phyloP scores from a whole-genome alignment of 306 rosid species.

The Lotus japonicus region DNA sequence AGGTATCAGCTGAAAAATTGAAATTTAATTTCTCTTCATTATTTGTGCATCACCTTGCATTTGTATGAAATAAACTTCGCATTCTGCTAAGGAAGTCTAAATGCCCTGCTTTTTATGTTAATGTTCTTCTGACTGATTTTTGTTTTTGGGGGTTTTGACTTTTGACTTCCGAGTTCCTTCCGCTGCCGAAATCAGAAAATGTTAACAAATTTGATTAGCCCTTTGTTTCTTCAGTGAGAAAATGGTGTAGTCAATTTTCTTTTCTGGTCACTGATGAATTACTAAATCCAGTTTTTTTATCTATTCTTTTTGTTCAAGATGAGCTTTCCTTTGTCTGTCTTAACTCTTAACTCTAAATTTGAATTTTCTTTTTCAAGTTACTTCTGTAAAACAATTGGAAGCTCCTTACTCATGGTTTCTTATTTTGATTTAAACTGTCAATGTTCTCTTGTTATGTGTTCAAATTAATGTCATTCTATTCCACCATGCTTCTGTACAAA shows the following conservation, averaged over 20 bases:
- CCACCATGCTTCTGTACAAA: not conserved
- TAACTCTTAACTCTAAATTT: too few species aligned
- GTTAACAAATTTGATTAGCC: not conserved
- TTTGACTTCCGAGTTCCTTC: not conserved
- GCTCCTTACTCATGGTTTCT: not conserved
- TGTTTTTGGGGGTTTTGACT: not conserved
- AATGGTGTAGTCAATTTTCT: not conserved
- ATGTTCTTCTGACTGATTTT: not conserved
- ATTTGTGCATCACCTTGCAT: conserved; percentile 12
- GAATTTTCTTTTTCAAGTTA: not conserved
- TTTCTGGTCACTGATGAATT: not conserved
- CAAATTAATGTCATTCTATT: not conserved
- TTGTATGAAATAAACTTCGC: not conserved
- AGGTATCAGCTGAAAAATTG: conserved; percentile 40
- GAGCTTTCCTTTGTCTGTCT: not conserved
- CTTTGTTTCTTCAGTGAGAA: not conserved
- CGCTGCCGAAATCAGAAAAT: not conserved
- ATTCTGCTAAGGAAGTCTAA: conserved; percentile 2
- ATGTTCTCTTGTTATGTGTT: conserved; percentile 10
- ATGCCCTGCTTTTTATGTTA: not conserved
- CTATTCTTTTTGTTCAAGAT: not conserved
- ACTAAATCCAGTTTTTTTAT: not conserved
- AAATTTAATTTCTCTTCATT: conserved; percentile 11
- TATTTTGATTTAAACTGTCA: not conserved
- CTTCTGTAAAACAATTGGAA: not conserved